A percentile compares a stretch with the other conserved stretches of the same genome.
These are phyloP conservation scores for Aspergillus fumigatus DNA, from an alignment of 2,329 filamentous ascomycete species.

Conservation along the genomic window DNA sequence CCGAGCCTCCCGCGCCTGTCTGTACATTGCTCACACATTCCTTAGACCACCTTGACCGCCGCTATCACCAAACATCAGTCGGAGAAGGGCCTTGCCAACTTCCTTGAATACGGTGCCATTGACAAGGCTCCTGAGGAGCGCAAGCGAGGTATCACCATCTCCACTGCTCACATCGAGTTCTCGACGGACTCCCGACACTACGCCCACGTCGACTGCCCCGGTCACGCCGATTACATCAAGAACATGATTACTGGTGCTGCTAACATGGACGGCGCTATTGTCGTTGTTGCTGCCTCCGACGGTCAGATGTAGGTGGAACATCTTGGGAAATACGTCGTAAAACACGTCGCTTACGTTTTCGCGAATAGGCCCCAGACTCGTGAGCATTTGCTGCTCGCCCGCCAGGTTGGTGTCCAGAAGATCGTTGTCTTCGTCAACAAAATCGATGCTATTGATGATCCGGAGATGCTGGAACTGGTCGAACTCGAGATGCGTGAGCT, in stretches of 20 bases:
- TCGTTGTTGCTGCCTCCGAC: slow-evolving; percentile 96
- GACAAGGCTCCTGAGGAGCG: slow-evolving; percentile 99
- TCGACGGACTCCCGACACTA: slow-evolving; percentile 91
- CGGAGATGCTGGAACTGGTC: slow-evolving; percentile 99
- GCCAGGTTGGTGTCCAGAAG: slow-evolving; percentile 96
- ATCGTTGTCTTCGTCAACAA: slow-evolving; percentile 99
- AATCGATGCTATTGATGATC: slow-evolving; percentile 93
- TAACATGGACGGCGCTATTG: slow-evolving; percentile 98
- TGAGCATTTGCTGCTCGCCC: slow-evolving; percentile 95
- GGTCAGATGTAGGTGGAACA: slow-evolving; percentile 72
- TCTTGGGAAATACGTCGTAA: neutral
- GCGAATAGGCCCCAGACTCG: slow-evolving; percentile 78
- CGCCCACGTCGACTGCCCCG: slow-evolving; percentile 98
- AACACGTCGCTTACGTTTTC: slow-evolving; percentile 16
- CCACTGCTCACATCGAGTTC: slow-evolving; percentile 98
- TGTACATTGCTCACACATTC: slow-evolving; percentile 12
- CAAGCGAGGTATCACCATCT: slow-evolving; percentile 99
- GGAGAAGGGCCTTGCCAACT: slow-evolving; percentile 88
- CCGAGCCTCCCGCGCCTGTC: slow-evolving; percentile 2
- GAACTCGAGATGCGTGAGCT: slow-evolving; percentile 99
- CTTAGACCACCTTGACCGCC: slow-evolving; percentile 90
- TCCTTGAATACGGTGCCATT: slow-evolving; percentile 95
- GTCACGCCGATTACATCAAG: slow-evolving; percentile 99
- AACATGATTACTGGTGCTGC: slow-evolving; percentile 99
- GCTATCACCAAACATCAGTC: slow-evolving; percentile 98